Conservation (phyloP, 2,329 filamentous ascomycete species). For the Penicillium sp. region DNA sequence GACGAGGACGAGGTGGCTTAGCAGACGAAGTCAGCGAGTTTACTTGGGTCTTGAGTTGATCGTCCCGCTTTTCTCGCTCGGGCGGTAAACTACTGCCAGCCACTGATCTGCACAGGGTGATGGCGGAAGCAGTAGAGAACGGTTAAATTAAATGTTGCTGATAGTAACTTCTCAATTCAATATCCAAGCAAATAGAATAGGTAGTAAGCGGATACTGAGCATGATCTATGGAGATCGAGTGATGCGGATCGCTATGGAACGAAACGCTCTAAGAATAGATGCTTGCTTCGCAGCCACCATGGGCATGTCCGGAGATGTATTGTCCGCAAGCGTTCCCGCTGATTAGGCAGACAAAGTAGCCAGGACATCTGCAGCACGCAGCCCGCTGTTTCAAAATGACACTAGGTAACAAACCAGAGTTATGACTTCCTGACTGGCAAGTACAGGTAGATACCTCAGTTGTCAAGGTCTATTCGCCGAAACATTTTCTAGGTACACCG, state of each 20-base stretch:
- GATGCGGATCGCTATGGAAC: slow-evolving; percentile 6
- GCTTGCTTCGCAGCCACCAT: slow-evolving; percentile 10
- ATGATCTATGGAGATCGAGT: not conserved
- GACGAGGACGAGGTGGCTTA: slow-evolving; percentile 25
- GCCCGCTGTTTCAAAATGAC: too few relatives aligned
- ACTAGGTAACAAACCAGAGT: too few relatives aligned
- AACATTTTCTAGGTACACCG: not conserved
- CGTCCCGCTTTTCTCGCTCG: slow-evolving; percentile 21
- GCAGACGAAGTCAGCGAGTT: slow-evolving; percentile 19
- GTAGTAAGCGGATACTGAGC: not conserved
- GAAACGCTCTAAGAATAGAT: slow-evolving; percentile 16
- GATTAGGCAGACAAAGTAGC: too few relatives aligned
- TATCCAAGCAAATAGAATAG: not conserved
- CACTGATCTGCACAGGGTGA: slow-evolving; percentile 4
- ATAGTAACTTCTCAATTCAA: not conserved
- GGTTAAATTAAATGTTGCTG: not conserved
- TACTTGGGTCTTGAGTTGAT: slow-evolving; percentile 22
- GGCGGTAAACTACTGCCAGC: slow-evolving; percentile 19
- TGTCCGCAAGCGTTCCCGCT: not conserved
- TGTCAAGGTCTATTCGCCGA: not conserved
- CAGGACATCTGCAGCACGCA: too few relatives aligned
- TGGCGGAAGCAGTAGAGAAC: not conserved
- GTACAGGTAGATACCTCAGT: too few relatives aligned
- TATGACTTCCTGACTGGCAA: too few relatives aligned
- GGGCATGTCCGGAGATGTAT: slow-evolving; percentile 14